These are phyloP conservation scores for Haematococcus sp. DNA, from an alignment of 139 green algal genomes.

Conservation along the genomic window DNA sequence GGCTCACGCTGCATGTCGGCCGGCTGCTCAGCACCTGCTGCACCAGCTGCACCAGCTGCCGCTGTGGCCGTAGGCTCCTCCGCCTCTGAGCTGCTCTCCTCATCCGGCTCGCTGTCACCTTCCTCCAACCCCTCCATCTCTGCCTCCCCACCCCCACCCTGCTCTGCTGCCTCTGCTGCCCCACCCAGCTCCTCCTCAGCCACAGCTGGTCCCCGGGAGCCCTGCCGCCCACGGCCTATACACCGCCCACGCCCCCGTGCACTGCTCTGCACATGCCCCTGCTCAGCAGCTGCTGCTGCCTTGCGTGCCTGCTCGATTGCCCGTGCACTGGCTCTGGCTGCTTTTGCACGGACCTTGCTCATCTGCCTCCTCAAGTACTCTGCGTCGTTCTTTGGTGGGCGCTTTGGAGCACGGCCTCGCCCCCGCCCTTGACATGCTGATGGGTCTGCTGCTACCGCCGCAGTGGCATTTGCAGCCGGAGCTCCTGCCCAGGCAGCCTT, in stretches of 20 bases:
- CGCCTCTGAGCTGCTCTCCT: background rate
- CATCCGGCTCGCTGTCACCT: background rate
- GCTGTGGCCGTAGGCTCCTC: too few relatives aligned
- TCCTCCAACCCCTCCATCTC: background rate
- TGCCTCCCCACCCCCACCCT: background rate
- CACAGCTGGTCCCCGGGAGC: background rate
- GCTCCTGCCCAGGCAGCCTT: background rate
- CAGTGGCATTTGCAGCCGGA: background rate
- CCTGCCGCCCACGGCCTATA: background rate
- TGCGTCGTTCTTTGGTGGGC: background rate
- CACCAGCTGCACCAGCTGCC: too few relatives aligned
- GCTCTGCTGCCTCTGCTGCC: background rate
- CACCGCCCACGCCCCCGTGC: background rate
- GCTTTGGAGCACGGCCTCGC: background rate
- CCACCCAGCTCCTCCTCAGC: too few relatives aligned
- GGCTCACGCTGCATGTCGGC: too few relatives aligned
- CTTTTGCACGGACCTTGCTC: background rate
- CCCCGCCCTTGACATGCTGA: background rate
- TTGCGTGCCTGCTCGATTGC: background rate
- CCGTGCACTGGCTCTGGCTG: too few relatives aligned
- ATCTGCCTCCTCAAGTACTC: conserved; percentile 6
- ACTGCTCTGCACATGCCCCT: background rate
- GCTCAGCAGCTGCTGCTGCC: background rate
- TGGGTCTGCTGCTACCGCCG: background rate
- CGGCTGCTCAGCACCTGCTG: too few relatives aligned